Base-by-base conservation (phyloP, 164 flowering plant genomes). In the Vitis amurensis region DNA sequence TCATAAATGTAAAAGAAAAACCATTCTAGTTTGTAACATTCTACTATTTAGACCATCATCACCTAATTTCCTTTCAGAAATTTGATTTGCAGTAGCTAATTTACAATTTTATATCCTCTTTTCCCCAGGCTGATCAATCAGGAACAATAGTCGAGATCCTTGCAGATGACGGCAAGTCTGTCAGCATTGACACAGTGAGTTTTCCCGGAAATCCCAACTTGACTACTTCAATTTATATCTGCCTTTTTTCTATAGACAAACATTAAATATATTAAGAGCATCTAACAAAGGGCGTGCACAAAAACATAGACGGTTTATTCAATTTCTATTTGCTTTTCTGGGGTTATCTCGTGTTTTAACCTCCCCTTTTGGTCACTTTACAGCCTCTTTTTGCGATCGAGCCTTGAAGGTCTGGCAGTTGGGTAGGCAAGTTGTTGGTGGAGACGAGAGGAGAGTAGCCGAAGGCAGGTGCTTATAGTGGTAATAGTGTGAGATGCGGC, bases 151-250 rank as follows among this genome's bases (percentile, higher is more conserved):
- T 82, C 48, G 89, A 88, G 73, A 62, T 88, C 55, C 69, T 83
- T 50, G 88, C 50, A 37, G 92, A 86, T 23, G 89, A 88, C 68
- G 82, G 80, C 50, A 88, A 84, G 59, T 75, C 88, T 57, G 85
- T 88, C 23, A 88, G 89, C 44, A 76, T 88, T 44, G 91, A 86
- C 75, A 74, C 48, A n/a, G 91, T 86, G 44, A 77, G 84, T 75
- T 11, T 30, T 49, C 51, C 68, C 13, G 11, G 10, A 16, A 48
- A 15, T n/a, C 47, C 23, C 31, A 3, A 2, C 23, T 11, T 14
- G 29, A 12, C 57, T 11, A 23, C 14, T 55, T 10, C 56, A 4
- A 23, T 70, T 51, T 49, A 56, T 13, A 1, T 29, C 23, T 9
- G 7, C 5, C 10, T 51, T 14, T 2, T 4, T 37, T 37, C 7